phyloP scores from a whole-genome alignment of 768 basidiomycete genomes.

The Russula vinacea region DNA sequence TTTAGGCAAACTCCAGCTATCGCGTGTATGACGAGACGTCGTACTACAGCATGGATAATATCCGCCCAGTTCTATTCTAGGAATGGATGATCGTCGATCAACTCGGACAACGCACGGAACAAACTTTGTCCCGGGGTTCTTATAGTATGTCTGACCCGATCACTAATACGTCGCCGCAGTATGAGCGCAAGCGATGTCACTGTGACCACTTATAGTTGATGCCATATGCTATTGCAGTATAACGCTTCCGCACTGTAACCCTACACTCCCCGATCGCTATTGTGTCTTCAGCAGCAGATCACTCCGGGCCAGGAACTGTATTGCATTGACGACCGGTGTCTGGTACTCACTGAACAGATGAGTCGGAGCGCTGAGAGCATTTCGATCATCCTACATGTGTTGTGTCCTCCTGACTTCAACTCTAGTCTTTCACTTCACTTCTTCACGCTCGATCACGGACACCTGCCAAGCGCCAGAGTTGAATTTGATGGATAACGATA shows the following conservation, averaged over 20 bases:
- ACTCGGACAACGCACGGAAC: neutral
- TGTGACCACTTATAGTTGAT: neutral
- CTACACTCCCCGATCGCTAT: neutral
- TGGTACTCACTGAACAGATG: neutral
- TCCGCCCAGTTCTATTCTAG: too few species aligned
- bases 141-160: neutral
- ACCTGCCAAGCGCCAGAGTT: neutral
- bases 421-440: neutral
- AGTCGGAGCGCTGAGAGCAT: neutral
- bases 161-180: neutral
- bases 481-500: neutral
- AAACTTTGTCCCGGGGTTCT: neutral
- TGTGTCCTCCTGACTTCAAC: neutral
- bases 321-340: neutral
- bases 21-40: too few species aligned
- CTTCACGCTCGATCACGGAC: neutral
- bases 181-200: neutral
- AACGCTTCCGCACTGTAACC: neutral
- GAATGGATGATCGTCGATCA: neutral
- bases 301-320: neutral
- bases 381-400: neutral
- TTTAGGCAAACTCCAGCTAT: neutral
- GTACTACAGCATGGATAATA: neutral
- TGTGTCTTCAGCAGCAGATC: neutral
- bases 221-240: too few species aligned